Base-by-base conservation (phyloP, 2,329 filamentous ascomycete genomes). In the Cryphonectria japonica region DNA sequence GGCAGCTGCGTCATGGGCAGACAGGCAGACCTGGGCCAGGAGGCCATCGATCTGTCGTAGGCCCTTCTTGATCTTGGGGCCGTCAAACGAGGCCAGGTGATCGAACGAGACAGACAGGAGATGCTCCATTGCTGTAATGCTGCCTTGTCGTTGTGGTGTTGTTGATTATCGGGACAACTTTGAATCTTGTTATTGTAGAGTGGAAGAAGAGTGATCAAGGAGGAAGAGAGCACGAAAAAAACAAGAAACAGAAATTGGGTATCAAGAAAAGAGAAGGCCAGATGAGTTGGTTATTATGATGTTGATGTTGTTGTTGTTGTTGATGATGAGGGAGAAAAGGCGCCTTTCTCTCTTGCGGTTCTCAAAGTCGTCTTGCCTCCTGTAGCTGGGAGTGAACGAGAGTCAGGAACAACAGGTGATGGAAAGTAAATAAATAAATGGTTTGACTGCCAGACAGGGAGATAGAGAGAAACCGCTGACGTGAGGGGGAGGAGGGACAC, bases 51-150 rank as follows among this genome's bases (percentile, higher is more conserved):
- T 94, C 83, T 98, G 95, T 75, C 94, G 92, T 75, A 98, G 84
- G 67, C 95, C 96, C 84, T 98, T 98, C 76, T 94, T 92, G 79
- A 98, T 93, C 84, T 97, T 97, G 80, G 88, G 86, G 71, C 91
- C 91, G 77, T 98, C 94, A 80, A 95, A 95, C 65, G 95, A 98
- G 73, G 95, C 97, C 75, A 98, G 91, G 82, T 97, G 97, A 85
- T 98, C 95, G 82, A 98, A 98, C 73, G 95, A 94, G 80, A 97
- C 90, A 61, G 94, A 97, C 69, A 98, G 87, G 39, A 98, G 88
- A 67, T 93, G 90, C 84, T 98, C 96, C 96, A 98, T 98, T 78
- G 72, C 39, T 68, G 37, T 74, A 26, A 50, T 54, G 66, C 39
- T 57, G 39, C 34, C 34, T 34, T 34, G 34, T 34, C 6, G 34